phyloP scores from a whole-genome alignment of 805 yeast species.

The Metschnikowia baotianmanensis region DNA sequence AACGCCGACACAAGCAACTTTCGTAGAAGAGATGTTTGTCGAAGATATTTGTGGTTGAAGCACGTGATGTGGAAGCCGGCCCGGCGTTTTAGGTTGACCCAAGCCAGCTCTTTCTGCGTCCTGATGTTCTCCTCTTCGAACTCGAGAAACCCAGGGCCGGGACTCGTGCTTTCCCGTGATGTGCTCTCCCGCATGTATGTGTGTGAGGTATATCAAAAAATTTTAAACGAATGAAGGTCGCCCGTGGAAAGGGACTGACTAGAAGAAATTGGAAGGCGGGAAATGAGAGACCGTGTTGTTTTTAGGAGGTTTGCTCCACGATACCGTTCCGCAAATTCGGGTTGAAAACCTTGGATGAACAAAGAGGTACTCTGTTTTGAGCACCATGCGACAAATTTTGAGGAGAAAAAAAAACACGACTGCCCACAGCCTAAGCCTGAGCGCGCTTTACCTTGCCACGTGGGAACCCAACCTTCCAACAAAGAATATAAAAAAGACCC shows the following conservation, averaged over 20 bases:
- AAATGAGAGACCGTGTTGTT: neutral
- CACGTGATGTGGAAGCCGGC: conserved; percentile 1
- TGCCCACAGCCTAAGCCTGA: neutral
- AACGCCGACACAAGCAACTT: conserved; percentile 3
- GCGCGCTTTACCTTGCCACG: conserved; percentile 1
- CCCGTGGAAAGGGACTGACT: too few relatives aligned
- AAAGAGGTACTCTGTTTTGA: neutral
- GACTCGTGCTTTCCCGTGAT: conserved; percentile 5
- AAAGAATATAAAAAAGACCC: neutral
- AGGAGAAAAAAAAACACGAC: conserved; percentile 2
- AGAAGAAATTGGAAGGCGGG: neutral
- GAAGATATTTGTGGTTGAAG: neutral
- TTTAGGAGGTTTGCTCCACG: neutral
- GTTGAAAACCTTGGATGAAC: neutral
- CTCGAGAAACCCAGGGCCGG: conserved; percentile 4
- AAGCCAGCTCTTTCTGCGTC: conserved; percentile 1
- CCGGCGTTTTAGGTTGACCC: conserved; percentile 1
- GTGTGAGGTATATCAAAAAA: too few relatives aligned
- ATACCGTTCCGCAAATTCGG: conserved; percentile 1
- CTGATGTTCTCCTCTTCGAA: conserved; percentile 4
- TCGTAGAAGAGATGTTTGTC: conserved; percentile 7
- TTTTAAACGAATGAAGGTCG: neutral
- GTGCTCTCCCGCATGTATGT: conserved; percentile 3
- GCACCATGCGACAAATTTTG: conserved; percentile 8
- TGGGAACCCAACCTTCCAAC: neutral